Evolutionary conservation across 1,284 basidiomycete species (phyloP).

Genomic region (Boletus sp.): DNA sequence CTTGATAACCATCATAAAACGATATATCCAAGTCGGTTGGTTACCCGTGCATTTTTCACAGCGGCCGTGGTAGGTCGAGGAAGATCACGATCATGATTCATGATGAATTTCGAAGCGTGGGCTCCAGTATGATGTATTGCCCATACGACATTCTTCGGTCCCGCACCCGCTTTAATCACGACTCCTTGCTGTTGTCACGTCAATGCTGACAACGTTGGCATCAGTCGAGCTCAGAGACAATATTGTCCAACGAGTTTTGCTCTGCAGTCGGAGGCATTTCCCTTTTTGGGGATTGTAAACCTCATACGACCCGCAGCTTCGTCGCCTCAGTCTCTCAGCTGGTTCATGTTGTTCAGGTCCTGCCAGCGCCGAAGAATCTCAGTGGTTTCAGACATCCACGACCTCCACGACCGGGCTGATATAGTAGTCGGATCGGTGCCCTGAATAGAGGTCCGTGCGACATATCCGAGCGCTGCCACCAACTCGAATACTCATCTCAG

Average conservation of each 20-base stretch:
- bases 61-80: no score
- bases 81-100: no score
- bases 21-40: neutral
- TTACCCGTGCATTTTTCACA: no score
- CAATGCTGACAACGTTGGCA: no score
- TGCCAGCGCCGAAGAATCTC: neutral
- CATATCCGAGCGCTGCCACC: neutral
- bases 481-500: neutral
- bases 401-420: neutral
- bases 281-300: neutral
- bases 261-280: neutral
- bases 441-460: slow-evolving; percentile 7
- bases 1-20: no score
- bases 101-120: no score
- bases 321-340: neutral
- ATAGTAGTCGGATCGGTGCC: neutral
- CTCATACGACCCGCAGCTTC: slow-evolving; percentile 1
- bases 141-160: slow-evolving; percentile 1
- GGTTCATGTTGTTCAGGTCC: slow-evolving; percentile 2
- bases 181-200: no score
- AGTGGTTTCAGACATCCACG: neutral
- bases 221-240: no score
- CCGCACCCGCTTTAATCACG: neutral
- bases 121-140: no score
- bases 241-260: no score